Evolutionary conservation across 345 rosid species (phyloP).

Genomic region (Brassica carinata): DNA sequence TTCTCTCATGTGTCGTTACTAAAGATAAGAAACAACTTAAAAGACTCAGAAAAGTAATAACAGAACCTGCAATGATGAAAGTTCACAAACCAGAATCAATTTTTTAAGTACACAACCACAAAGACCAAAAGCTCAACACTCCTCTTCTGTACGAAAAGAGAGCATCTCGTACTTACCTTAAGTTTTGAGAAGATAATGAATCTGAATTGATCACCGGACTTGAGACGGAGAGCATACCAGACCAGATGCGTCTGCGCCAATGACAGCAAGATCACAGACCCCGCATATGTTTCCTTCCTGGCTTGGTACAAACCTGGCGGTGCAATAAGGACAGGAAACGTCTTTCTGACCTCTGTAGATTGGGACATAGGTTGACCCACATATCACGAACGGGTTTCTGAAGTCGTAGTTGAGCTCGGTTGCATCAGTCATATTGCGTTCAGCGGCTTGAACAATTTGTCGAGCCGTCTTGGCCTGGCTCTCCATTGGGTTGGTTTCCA

Average conservation of each 20-base stretch:
- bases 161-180: conserved; percentile 7
- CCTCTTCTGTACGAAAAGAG: not conserved
- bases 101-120: not conserved
- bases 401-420: conserved; percentile 78
- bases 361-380: conserved; percentile 89
- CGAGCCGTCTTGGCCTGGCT: conserved; percentile 79
- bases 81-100: not conserved
- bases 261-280: conserved; percentile 77
- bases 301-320: conserved; percentile 70
- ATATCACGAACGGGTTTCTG: conserved; percentile 90
- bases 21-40: not conserved
- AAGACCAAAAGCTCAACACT: not conserved
- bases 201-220: conserved; percentile 49
- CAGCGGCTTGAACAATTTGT: conserved; percentile 81
- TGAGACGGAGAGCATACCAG: conserved; percentile 89
- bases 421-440: conserved; percentile 73
- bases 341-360: conserved; percentile 93
- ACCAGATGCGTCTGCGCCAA: conserved; percentile 96
- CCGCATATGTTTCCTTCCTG: conserved; percentile 75
- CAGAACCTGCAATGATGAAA: not conserved
- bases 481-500: conserved; percentile 83
- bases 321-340: conserved; percentile 83
- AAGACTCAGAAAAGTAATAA: not conserved
- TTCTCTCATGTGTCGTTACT: not conserved
- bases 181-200: not conserved